Percentiles rank a stretch among this genome's conserved stretches.
These are phyloP conservation scores for Nitzschia inconspicua DNA, from an alignment of 108 stramenopile genomes.

Conservation along the genomic window DNA sequence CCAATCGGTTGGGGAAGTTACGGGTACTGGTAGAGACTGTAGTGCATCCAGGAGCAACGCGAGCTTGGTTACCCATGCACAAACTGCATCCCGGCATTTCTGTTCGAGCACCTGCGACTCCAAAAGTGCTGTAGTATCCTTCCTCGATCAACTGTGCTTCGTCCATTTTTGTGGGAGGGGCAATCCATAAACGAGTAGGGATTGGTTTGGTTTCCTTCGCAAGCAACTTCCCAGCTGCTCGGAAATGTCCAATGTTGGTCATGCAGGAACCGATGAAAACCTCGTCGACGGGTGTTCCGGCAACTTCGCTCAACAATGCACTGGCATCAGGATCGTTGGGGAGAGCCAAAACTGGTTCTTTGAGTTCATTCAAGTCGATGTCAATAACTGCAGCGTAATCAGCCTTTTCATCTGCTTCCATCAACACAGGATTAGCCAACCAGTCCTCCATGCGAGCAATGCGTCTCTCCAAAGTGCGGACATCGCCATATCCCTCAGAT, in stretches of 20 bases:
- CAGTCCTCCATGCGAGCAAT: slow-evolving; percentile 95
- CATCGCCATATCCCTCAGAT: slow-evolving; percentile 93
- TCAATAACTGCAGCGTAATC: slow-evolving; percentile 91
- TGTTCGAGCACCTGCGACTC: slow-evolving; percentile 88
- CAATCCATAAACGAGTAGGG: slow-evolving; percentile 92
- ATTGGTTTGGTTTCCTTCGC: slow-evolving; percentile 53
- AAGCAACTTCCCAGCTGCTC: slow-evolving; percentile 93
- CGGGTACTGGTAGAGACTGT: slow-evolving; percentile 93
- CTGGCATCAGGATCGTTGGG: slow-evolving; percentile 97
- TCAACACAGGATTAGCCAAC: slow-evolving; percentile 80
- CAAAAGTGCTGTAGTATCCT: slow-evolving; percentile 95
- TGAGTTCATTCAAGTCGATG: slow-evolving; percentile 90
- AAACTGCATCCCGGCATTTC: slow-evolving; percentile 97
- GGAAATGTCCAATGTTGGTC: slow-evolving; percentile 98
- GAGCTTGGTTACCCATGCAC: slow-evolving; percentile 98
- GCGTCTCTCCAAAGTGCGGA: slow-evolving; percentile 89
- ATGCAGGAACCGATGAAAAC: slow-evolving; percentile 97
- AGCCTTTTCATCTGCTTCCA: slow-evolving; percentile 89
- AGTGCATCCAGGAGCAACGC: slow-evolving; percentile 88
- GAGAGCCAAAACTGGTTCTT: slow-evolving; percentile 90
- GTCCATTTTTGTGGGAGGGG: slow-evolving; percentile 97
- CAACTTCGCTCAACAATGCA: slow-evolving; percentile 79
- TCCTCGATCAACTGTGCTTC: slow-evolving; percentile 93
- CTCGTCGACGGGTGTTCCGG: slow-evolving; percentile 90
- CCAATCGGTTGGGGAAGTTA: slow-evolving; percentile 96